Evolutionary conservation across 257 asterid species (phyloP).

Genomic region (Fraxinus anomala): DNA sequence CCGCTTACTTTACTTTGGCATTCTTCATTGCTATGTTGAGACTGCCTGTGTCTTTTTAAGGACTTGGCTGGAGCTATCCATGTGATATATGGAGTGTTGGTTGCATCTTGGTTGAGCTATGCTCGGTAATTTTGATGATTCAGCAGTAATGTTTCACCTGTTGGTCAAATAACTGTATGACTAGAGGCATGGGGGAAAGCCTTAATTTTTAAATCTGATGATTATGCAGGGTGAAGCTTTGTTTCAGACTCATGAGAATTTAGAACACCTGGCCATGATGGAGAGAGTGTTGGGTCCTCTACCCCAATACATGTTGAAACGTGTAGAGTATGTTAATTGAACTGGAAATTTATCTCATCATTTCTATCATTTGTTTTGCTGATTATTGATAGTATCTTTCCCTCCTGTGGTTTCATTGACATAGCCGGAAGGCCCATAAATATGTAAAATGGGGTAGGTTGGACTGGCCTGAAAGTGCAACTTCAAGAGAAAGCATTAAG

Average conservation of each 20-base stretch:
- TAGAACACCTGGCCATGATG: constrained; percentile 63
- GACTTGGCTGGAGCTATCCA: constrained; percentile 59
- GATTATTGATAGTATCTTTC: neutral
- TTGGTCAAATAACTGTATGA: neutral
- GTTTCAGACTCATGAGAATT: constrained; percentile 56
- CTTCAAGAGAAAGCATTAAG: constrained; percentile 54
- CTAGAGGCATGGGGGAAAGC: neutral
- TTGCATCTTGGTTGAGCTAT: constrained; percentile 53
- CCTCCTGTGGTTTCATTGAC: constrained; percentile 13
- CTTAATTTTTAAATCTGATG: neutral
- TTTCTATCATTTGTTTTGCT: neutral
- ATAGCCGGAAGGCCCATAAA: constrained; percentile 54
- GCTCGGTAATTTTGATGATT: constrained; percentile 42
- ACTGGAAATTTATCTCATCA: constrained; percentile 2
- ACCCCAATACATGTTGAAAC: constrained; percentile 46
- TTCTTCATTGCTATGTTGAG: neutral
- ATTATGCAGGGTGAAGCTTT: constrained; percentile 54
- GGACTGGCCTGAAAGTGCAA: constrained; percentile 62
- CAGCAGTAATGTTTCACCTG: constrained; percentile 17
- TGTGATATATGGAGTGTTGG: constrained; percentile 63
- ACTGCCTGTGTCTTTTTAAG: constrained; percentile 26
- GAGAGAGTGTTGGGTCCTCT: constrained; percentile 55
- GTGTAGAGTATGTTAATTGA: constrained; percentile 42
- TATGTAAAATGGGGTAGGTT: constrained; percentile 52
- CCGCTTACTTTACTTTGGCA: neutral